A percentile compares a stretch with the other conserved stretches of the same genome.
phyloP scores from a whole-genome alignment of 306 rosid genomes.

The Canavalia gladiata region DNA sequence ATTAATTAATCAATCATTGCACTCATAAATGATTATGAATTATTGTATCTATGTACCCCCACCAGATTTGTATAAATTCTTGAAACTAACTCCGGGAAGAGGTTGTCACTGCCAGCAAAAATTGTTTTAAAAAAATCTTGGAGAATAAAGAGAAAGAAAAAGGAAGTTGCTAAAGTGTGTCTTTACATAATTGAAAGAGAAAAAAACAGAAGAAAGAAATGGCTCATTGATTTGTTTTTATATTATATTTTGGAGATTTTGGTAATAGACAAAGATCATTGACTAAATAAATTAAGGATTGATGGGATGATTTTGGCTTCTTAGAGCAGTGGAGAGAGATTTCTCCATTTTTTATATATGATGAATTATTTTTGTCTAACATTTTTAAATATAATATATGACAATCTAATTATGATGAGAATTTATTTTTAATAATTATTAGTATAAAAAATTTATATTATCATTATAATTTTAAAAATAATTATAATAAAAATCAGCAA shows the following conservation, averaged over 20 bases:
- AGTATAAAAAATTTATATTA: too few relatives aligned
- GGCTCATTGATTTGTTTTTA: neutral
- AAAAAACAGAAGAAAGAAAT: neutral
- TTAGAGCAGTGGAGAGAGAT: slow-evolving; percentile 20
- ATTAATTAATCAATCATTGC: slow-evolving; percentile 45
- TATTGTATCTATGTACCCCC: slow-evolving; percentile 22
- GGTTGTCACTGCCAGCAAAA: slow-evolving; percentile 54
- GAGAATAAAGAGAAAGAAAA: slow-evolving; percentile 9
- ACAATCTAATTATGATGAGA: neutral
- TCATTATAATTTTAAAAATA: too few relatives aligned
- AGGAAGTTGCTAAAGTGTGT: slow-evolving; percentile 30
- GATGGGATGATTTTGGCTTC: slow-evolving; percentile 16
- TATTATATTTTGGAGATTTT: slow-evolving; percentile 42
- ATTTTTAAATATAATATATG: neutral
- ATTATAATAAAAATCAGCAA: too few relatives aligned
- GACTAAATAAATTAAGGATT: slow-evolving; percentile 10
- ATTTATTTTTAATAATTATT: too few relatives aligned
- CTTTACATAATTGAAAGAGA: slow-evolving; percentile 29
- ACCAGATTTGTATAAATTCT: slow-evolving; percentile 25
- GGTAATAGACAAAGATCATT: slow-evolving; percentile 45
- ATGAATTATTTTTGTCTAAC: slow-evolving; percentile 16
- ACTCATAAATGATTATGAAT: slow-evolving; percentile 29
- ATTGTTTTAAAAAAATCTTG: slow-evolving; percentile 9
- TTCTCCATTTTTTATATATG: neutral
- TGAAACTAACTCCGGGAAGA: slow-evolving; percentile 36